phyloP scores from a whole-genome alignment of 2,329 filamentous ascomycete genomes.

The Fusarium dlaminii region DNA sequence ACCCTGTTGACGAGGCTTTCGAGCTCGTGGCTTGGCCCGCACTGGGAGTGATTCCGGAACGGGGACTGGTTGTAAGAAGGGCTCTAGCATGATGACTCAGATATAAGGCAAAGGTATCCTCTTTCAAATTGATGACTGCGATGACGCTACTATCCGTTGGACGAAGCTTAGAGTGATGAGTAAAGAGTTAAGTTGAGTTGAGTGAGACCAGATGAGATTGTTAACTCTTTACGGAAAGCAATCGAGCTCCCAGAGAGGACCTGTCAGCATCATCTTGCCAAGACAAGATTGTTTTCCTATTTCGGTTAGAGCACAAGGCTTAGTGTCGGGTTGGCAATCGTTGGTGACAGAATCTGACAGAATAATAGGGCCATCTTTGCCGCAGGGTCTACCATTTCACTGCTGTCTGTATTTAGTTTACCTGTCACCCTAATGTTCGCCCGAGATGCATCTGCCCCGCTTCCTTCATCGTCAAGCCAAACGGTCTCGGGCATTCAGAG shows the following conservation, averaged over 20 bases:
- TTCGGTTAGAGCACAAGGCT: slow-evolving; percentile 13
- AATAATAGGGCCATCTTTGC: neutral
- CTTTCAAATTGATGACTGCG: neutral
- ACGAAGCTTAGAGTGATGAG: neutral
- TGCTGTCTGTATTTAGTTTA: neutral
- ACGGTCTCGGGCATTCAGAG: neutral
- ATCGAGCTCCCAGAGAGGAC: neutral
- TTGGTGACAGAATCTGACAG: fast-evolving
- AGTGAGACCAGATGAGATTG: neutral
- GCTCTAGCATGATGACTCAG: slow-evolving; percentile 20
- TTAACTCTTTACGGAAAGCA: slow-evolving; percentile 27
- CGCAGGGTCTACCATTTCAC: fast-evolving
- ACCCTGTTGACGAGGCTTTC: neutral
- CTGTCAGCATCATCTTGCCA: slow-evolving; percentile 10
- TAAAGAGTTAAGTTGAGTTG: neutral
- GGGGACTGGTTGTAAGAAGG: slow-evolving; percentile 3
- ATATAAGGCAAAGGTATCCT: neutral
- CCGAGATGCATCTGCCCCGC: neutral
- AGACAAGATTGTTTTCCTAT: slow-evolving; percentile 42
- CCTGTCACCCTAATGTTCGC: neutral
- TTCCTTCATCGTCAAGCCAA: neutral
- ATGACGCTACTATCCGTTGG: fast-evolving
- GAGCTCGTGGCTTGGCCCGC: neutral
- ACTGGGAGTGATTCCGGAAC: neutral
- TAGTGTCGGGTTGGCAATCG: neutral